Base-by-base conservation (phyloP, 176 grass and related monocot genomes). In the Paspalum vaginatum region DNA sequence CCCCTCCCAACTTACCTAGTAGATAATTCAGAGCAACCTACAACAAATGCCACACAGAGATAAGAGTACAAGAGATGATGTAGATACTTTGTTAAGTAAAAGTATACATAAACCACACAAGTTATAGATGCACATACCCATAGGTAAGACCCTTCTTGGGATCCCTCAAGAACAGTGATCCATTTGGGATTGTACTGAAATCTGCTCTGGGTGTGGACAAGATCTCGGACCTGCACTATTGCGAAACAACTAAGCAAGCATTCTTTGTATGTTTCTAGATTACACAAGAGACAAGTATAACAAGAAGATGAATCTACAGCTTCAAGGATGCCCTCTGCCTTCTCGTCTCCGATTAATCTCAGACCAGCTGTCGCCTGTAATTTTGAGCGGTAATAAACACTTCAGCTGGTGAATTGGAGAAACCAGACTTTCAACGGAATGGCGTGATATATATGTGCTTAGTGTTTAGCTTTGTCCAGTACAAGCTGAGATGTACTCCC, bases 21-120 rank as follows among this genome's bases (percentile, higher is more conserved):
- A 94, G 44, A 51, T 86, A 94, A 51, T 94, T 94, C 49, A 91
- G 71, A 77, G 85, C 42, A 72, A 91, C 84, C 81, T 89, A 17
- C 40, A 68, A 1, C 39, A 14, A 17, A 73, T 74, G 60, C 25
- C 26, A 18, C 57, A 59, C 6, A 5, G 32, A 32, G 32, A 32
- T 32, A 32, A 32, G 32, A 32, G 32, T 32, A 32, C 32, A 32
- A 32, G 32, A 32, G 32, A 32, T 32, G 3, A 32, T 32, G 32
- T 3, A 32, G 32, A 32, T 32, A 32, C 32, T 32, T 32, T 32
- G 1, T 32, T 32, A 32, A 32, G 32, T 32, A 32, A 32, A 32
- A 57, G 5, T 6, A 54, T 54, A 14, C 5, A 56, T 21, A 18
- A 53, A 53, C 7, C n/a, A 24, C 56, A 58, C 3, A 12, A 58